Percentiles rank a stretch among this genome's conserved stretches.
These are phyloP conservation scores for Orychophragmus violaceus DNA, from an alignment of 345 rosid genomes.

Conservation along the genomic window DNA sequence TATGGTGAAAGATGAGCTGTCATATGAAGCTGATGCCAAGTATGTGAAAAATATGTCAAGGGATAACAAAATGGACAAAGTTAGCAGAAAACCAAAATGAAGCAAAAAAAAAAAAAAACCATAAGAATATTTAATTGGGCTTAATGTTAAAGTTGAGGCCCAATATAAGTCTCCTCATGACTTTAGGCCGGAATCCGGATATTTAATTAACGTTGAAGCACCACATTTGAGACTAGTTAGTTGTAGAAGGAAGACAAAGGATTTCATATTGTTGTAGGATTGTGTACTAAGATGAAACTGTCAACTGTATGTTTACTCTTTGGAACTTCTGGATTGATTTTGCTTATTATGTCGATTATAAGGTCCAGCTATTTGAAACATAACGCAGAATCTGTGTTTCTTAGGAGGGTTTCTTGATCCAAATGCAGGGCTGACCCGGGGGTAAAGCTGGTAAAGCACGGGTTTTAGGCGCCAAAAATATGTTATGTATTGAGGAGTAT, in stretches of 20 bases:
- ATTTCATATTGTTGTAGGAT: neutral
- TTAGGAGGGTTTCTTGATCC: neutral
- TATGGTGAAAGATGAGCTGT: conserved; percentile 79
- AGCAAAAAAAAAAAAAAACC: conserved; percentile 28
- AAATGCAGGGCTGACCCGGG: no score
- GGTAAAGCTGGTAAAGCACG: no score
- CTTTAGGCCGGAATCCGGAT: no score
- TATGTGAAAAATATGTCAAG: conserved; percentile 69
- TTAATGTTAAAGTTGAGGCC: neutral
- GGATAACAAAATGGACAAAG: conserved; percentile 25
- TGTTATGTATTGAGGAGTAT: no score
- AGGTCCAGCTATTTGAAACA: neutral
- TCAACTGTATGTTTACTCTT: neutral
- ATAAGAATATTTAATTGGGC: conserved; percentile 42
- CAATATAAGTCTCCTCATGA: neutral
- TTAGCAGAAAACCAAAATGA: conserved; percentile 8
- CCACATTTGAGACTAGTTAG: neutral
- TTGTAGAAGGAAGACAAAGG: neutral
- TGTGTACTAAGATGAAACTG: neutral
- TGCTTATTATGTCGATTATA: no score
- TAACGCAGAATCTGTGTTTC: neutral
- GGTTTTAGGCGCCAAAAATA: no score
- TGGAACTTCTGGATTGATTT: neutral
- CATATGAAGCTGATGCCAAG: conserved; percentile 87
- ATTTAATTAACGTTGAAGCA: neutral